Evolutionary conservation across 1,284 basidiomycete species (phyloP).

Genomic region (Rhodofomes roseus): DNA sequence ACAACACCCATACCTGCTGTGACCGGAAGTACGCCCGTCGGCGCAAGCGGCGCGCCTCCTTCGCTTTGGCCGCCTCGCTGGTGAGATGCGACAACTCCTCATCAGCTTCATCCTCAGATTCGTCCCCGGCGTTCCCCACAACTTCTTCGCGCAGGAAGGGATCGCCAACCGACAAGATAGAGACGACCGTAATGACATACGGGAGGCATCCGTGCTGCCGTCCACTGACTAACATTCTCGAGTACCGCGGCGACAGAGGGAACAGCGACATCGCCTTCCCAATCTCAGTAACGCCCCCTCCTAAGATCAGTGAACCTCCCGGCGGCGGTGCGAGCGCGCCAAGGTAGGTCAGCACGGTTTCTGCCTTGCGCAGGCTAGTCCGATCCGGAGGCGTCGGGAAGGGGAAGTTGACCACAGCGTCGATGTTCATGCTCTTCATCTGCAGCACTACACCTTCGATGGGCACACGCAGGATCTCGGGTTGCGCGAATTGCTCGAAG

Average conservation of each 20-base stretch:
- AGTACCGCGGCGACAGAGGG: slow-evolving; percentile 90
- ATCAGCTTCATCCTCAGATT: slow-evolving; percentile 37
- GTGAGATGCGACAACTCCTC: slow-evolving; percentile 49
- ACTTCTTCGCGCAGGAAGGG: slow-evolving; percentile 89
- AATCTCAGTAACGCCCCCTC: slow-evolving; percentile 80
- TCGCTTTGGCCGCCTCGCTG: slow-evolving; percentile 57
- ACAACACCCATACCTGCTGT: slow-evolving; percentile 55
- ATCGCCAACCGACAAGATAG: slow-evolving; percentile 92
- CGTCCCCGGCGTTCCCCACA: slow-evolving; percentile 42
- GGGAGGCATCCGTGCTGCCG: slow-evolving; percentile 90
- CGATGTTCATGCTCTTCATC: slow-evolving; percentile 99
- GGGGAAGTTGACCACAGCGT: slow-evolving; percentile 94
- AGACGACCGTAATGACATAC: slow-evolving; percentile 90
- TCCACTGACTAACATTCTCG: slow-evolving; percentile 92
- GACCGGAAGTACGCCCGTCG: slow-evolving; percentile 78
- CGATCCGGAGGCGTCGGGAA: slow-evolving; percentile 96
- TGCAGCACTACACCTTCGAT: slow-evolving; percentile 97
- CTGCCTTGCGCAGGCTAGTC: slow-evolving; percentile 75
- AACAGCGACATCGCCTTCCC: slow-evolving; percentile 92
- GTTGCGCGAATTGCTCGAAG: slow-evolving; percentile 83
- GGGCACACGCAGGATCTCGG: slow-evolving; percentile 94
- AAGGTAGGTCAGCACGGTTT: slow-evolving; percentile 77
- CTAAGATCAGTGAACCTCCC: slow-evolving; percentile 32
- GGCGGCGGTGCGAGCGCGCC: slow-evolving; percentile 67
- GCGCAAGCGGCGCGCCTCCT: slow-evolving; percentile 63